A percentile compares a stretch with the other conserved stretches of the same genome.
These are phyloP conservation scores for Mycena crocata DNA, from an alignment of 768 basidiomycete species.

Conservation along the genomic window DNA sequence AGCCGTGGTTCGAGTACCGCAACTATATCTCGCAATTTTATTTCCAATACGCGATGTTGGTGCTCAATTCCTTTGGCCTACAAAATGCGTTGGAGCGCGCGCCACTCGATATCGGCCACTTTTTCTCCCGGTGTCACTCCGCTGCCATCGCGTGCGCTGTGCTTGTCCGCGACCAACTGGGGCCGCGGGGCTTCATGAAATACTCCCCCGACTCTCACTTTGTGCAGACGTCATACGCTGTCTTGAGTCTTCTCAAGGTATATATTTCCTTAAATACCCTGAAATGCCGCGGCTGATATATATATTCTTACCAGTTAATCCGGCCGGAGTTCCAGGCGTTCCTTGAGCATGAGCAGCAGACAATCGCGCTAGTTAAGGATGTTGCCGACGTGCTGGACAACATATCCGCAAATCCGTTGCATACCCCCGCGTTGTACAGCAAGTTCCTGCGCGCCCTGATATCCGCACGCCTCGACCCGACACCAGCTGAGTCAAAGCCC, in stretches of 20 bases:
- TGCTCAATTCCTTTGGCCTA: slow-evolving; percentile 95
- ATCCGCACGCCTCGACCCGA: slow-evolving; percentile 58
- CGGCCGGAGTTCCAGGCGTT: slow-evolving; percentile 86
- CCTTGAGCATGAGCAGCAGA: slow-evolving; percentile 78
- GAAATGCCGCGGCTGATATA: background rate
- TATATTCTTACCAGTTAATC: slow-evolving; percentile 69
- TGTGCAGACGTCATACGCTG: slow-evolving; percentile 93
- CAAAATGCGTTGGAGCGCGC: slow-evolving; percentile 93
- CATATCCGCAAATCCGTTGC: slow-evolving; percentile 80
- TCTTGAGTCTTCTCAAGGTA: slow-evolving; percentile 92
- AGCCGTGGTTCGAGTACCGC: slow-evolving; percentile 54
- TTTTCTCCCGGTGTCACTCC: slow-evolving; percentile 83
- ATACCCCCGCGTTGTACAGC: slow-evolving; percentile 93
- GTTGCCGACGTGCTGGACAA: slow-evolving; percentile 84
- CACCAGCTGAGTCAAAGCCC: slow-evolving; percentile 35
- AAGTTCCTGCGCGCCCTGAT: slow-evolving; percentile 84
- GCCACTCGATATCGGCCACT: slow-evolving; percentile 80
- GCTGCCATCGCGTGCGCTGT: slow-evolving; percentile 77
- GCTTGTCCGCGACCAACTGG: slow-evolving; percentile 83
- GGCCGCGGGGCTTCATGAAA: slow-evolving; percentile 79
- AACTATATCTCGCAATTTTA: slow-evolving; percentile 75
- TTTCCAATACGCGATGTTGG: slow-evolving; percentile 86
- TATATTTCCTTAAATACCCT: slow-evolving; percentile 30
- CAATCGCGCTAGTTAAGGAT: slow-evolving; percentile 78
- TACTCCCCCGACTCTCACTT: slow-evolving; percentile 93